Evolutionary conservation across 2,329 filamentous ascomycete species (phyloP), one percentile per base, ranked within the genome.

Genomic region (Penicillium rolfsii): DNA sequence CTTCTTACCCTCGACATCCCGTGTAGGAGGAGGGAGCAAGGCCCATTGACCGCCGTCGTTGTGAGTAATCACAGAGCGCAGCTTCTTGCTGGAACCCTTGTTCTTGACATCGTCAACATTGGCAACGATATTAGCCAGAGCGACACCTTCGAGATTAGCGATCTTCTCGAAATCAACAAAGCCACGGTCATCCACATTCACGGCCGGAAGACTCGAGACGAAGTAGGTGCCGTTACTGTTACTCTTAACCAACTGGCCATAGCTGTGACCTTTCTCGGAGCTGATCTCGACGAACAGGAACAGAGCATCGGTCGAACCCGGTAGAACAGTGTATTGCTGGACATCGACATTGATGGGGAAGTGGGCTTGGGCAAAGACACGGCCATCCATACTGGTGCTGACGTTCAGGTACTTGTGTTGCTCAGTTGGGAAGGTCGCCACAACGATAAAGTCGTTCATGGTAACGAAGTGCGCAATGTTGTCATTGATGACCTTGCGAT

Each of bases 191-290:
- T 97, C 88, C 68, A 91, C 86, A 76, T 98, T 97, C 72, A 98
- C 92, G 22, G 86, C 87, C 52, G 86, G 82, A 26, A 95, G 83
- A 76, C 91, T 96, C 65, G 96, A 81, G 12, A 97, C 91, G 71
- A 97, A 99, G 1, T 91, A 95, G 0, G 95, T 99, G 57, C 95
- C 95, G 73, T 99, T 98, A 70, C 93, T 97, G 80, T 99, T 99
- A 73, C 93, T 97, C 85, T 98, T 99, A 77, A 99, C 87, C 68
- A 99, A 91, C 26, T 90, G 89, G 40, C 95, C 95, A 69, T 91
- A 93, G 61, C 90, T 86, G 54, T 85, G 86, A 19, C 87, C 89
- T 54, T 82, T 74, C 3, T 81, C 80, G 43, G 84, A 84, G 70
- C 90, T 89, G 43, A 91, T 91, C 0, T 90, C 93, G 50, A 98